phyloP scores from a whole-genome alignment of 805 yeast species.

The Teunomyces barrocoloradensis region DNA sequence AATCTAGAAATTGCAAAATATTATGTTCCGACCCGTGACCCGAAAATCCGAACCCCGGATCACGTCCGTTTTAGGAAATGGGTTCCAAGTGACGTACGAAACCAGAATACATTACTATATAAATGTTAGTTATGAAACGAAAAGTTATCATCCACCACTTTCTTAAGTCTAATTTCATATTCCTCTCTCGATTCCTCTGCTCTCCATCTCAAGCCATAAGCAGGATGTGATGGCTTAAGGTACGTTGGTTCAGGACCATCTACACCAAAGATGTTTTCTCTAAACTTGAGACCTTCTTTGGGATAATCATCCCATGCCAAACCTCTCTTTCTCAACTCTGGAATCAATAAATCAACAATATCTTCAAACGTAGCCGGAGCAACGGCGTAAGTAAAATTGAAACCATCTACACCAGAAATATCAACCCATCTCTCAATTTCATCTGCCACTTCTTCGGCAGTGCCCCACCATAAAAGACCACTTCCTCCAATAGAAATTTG shows the following conservation, averaged over 20 bases:
- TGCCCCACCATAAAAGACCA: conserved; percentile 36
- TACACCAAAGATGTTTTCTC: conserved; percentile 35
- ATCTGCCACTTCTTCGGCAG: conserved; percentile 37
- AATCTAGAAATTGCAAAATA: neutral
- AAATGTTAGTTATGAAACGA: neutral
- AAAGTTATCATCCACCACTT: conserved; percentile 2
- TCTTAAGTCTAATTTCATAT: conserved; percentile 1
- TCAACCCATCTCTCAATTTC: conserved; percentile 38
- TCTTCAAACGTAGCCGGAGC: conserved; percentile 37
- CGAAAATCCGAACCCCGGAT: neutral
- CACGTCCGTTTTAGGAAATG: neutral
- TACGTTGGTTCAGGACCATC: conserved; percentile 16
- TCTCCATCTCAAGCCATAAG: conserved; percentile 5
- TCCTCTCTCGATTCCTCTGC: conserved; percentile 5
- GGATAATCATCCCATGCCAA: conserved; percentile 38
- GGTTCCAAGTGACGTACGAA: neutral
- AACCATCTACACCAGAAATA: conserved; percentile 41
- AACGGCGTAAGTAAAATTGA: conserved; percentile 38
- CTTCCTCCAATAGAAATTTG: conserved; percentile 27
- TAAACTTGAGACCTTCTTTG: conserved; percentile 28
- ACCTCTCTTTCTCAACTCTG: conserved; percentile 35
- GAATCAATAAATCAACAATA: conserved; percentile 33
- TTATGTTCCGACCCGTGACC: conserved; percentile 4
- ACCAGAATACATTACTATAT: too few relatives aligned
- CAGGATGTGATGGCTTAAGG: conserved; percentile 4